These are phyloP conservation scores for Cercospora berteroae DNA, from an alignment of 2,329 filamentous ascomycete genomes.

Conservation along the genomic window DNA sequence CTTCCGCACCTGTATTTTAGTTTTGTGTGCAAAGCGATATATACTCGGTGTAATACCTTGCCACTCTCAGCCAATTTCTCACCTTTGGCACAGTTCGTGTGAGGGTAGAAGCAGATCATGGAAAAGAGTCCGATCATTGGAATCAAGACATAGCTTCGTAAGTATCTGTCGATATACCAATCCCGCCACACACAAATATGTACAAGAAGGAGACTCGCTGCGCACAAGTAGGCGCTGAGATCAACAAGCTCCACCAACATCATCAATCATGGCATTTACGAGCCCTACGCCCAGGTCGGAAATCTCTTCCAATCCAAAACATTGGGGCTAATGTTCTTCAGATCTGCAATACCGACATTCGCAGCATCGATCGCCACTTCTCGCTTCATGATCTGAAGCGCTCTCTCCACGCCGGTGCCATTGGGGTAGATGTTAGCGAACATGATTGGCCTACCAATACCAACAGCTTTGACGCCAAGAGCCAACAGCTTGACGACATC, in stretches of 20 bases:
- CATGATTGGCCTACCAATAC: conserved; percentile 53
- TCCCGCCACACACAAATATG: not conserved
- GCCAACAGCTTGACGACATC: conserved; percentile 43
- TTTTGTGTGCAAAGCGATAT: conserved; percentile 10
- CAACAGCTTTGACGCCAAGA: conserved; percentile 43
- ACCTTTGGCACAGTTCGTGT: not conserved
- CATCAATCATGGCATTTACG: not conserved
- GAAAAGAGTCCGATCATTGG: not conserved
- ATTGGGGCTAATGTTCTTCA: conserved; percentile 20
- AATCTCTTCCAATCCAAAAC: conserved; percentile 9
- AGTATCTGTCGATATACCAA: not conserved
- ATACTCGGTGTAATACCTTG: conserved; percentile 13
- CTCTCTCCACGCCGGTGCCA: conserved; percentile 56
- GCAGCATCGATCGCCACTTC: conserved; percentile 43
- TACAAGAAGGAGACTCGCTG: not conserved
- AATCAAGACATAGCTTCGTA: not conserved
- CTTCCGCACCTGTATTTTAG: conserved; percentile 15
- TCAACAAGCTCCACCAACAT: not conserved
- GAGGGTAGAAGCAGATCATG: not conserved
- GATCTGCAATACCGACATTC: conserved; percentile 22
- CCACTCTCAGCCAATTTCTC: not conserved
- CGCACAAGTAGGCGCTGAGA: not conserved
- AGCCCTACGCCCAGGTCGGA: conserved; percentile 4
- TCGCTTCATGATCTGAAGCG: conserved; percentile 50
- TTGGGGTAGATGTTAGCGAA: conserved; percentile 50